Evolutionary conservation across 1,139 yeast species (phyloP).

Genomic region (Nadsonia starkeyi-henricii): DNA sequence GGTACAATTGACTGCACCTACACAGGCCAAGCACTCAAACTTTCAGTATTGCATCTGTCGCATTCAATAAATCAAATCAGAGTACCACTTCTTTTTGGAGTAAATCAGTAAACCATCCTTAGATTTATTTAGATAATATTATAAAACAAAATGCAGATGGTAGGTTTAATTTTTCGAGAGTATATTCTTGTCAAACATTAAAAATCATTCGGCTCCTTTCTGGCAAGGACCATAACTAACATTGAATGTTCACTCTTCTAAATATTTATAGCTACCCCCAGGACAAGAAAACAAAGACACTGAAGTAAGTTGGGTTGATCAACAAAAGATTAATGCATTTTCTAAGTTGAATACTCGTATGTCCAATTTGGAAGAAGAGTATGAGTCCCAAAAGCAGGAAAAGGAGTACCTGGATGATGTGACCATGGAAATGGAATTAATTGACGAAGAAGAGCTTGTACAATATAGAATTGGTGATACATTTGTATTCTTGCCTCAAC

Average conservation of each 20-base stretch:
- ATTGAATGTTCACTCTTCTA: too few relatives aligned
- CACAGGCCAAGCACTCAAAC: too few relatives aligned
- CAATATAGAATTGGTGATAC: conserved; percentile 60
- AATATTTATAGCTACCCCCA: neutral
- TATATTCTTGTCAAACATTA: too few relatives aligned
- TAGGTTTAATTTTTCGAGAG: neutral
- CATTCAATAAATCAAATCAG: too few relatives aligned
- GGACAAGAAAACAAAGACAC: conserved; percentile 33
- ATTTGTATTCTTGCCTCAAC: conserved; percentile 53
- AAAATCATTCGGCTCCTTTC: too few relatives aligned
- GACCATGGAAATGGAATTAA: conserved; percentile 66
- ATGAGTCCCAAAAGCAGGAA: conserved; percentile 44
- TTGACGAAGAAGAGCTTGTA: conserved; percentile 58
- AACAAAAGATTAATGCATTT: conserved; percentile 74
- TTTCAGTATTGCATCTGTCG: too few relatives aligned
- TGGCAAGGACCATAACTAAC: too few relatives aligned
- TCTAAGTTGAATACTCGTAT: conserved; percentile 65
- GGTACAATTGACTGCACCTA: too few relatives aligned
- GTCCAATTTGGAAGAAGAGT: conserved; percentile 39
- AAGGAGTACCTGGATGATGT: conserved; percentile 85
- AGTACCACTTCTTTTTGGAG: too few relatives aligned
- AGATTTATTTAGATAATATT: too few relatives aligned
- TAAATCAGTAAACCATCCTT: too few relatives aligned
- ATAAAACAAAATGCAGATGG: neutral
- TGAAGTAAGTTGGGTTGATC: conserved; percentile 83